A percentile compares a stretch with the other conserved stretches of the same genome.
phyloP scores from a whole-genome alignment of 768 basidiomycete genomes.

The Termitomyces sp. region DNA sequence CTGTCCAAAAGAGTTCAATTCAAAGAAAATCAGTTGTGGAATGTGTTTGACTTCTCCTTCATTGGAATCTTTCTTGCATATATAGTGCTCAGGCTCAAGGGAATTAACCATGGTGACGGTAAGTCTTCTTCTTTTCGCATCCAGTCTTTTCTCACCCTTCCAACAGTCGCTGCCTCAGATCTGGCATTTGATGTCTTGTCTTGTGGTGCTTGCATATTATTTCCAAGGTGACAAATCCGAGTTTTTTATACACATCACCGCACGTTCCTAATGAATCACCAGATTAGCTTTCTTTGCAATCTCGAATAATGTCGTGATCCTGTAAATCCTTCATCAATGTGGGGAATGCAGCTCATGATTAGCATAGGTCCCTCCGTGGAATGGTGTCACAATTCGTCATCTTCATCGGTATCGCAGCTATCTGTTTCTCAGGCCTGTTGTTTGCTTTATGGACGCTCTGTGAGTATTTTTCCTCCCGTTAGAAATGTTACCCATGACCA shows the following conservation, averaged over 20 bases:
- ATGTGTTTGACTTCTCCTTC: constrained; percentile 79
- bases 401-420: constrained; percentile 71
- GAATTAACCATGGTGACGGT: constrained; percentile 51
- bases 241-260: not conserved
- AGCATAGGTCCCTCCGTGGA: constrained; percentile 64
- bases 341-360: not conserved
- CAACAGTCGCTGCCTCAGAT: constrained; percentile 42
- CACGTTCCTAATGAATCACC: not conserved
- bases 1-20: not conserved
- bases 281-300: constrained; percentile 79
- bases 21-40: constrained; percentile 65
- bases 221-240: constrained; percentile 55
- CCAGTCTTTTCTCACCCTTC: not conserved
- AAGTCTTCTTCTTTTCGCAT: constrained; percentile 8
- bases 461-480: constrained; percentile 4
- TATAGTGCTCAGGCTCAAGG: constrained; percentile 57
- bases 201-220: constrained; percentile 80
- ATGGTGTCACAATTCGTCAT: constrained; percentile 79
- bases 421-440: constrained; percentile 76
- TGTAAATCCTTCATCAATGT: constrained; percentile 39
- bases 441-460: constrained; percentile 46
- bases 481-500: not conserved
- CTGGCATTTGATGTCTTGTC: constrained; percentile 80
- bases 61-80: constrained; percentile 66
- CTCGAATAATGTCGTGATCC: constrained; percentile 69